Percentiles rank a stretch among this genome's conserved stretches.
phyloP scores from a whole-genome alignment of 805 yeast species.

The Crinitomyces ghanaensis region DNA sequence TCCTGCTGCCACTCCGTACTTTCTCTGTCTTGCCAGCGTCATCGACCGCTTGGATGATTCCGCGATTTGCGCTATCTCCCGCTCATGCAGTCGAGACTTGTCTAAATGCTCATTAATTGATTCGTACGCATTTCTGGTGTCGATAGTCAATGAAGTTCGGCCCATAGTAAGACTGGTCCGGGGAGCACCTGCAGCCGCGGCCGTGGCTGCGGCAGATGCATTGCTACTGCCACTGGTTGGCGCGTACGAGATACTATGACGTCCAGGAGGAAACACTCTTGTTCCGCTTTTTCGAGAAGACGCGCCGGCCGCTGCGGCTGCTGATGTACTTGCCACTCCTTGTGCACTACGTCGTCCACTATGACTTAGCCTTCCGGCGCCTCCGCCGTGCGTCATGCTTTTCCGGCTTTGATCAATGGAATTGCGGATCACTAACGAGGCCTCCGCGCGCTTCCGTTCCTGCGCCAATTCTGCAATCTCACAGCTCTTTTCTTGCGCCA shows the following conservation, averaged over 20 bases:
- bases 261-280: too few species aligned
- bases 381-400: slow-evolving; percentile 29
- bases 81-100: slow-evolving; percentile 17
- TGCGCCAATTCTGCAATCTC: slow-evolving; percentile 48
- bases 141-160: slow-evolving; percentile 20
- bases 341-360: too few species aligned
- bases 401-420: too few species aligned
- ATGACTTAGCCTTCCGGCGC: slow-evolving; percentile 2
- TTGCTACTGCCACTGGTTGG: too few species aligned
- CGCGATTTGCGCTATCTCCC: slow-evolving; percentile 20
- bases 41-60: slow-evolving; percentile 19
- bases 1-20: slow-evolving; percentile 12
- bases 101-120: slow-evolving; percentile 19
- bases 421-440: slow-evolving; percentile 42
- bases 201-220: too few species aligned
- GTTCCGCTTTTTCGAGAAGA: neutral
- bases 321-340: too few species aligned
- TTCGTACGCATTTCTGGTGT: slow-evolving; percentile 18
- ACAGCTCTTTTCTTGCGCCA: slow-evolving; percentile 54
- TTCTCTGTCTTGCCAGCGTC: slow-evolving; percentile 16
- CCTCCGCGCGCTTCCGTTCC: slow-evolving; percentile 65
- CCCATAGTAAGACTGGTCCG: slow-evolving; percentile 12
- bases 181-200: slow-evolving; percentile 5
- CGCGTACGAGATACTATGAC: too few species aligned
- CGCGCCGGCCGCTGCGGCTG: too few species aligned